Evolutionary conservation across 2,329 filamentous ascomycete species (phyloP).

Genomic region (Ceratocystis papillata): DNA sequence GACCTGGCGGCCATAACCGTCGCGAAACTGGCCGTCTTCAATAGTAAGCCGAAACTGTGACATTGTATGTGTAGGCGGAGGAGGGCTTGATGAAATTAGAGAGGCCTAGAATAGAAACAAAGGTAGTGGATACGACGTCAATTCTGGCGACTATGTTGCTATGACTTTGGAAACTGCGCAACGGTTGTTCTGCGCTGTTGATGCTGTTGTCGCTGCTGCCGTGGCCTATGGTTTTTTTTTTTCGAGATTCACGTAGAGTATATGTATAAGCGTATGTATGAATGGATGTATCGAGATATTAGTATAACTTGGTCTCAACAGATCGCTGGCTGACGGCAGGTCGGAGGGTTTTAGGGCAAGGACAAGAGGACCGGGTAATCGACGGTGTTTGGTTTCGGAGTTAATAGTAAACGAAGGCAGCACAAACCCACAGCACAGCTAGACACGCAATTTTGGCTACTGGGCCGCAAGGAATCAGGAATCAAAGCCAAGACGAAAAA

Average conservation of each 20-base stretch:
- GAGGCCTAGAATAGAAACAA: not conserved
- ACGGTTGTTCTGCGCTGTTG: no score
- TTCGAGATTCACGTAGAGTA: not conserved
- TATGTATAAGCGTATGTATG: not conserved
- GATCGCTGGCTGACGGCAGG: not conserved
- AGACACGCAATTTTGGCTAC: not conserved
- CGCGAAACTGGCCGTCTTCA: constrained; percentile 75
- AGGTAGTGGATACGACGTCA: not conserved
- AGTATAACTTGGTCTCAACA: no score
- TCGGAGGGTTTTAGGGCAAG: not conserved
- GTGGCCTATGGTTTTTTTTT: no score
- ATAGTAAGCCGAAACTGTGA: constrained; percentile 62
- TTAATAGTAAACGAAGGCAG: not conserved
- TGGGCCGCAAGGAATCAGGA: not conserved
- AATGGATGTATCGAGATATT: not conserved
- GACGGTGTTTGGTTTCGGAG: not conserved
- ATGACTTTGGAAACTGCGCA: not conserved
- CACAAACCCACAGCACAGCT: not conserved
- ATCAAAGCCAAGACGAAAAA: not conserved
- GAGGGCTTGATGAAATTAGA: not conserved
- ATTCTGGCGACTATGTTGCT: not conserved
- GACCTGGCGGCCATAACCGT: constrained; percentile 70
- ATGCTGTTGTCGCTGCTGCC: no score
- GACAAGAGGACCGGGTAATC: not conserved
- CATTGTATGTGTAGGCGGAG: constrained; percentile 40